phyloP scores from a whole-genome alignment of 2,329 filamentous ascomycete genomes.

The Beauveria asiatica region DNA sequence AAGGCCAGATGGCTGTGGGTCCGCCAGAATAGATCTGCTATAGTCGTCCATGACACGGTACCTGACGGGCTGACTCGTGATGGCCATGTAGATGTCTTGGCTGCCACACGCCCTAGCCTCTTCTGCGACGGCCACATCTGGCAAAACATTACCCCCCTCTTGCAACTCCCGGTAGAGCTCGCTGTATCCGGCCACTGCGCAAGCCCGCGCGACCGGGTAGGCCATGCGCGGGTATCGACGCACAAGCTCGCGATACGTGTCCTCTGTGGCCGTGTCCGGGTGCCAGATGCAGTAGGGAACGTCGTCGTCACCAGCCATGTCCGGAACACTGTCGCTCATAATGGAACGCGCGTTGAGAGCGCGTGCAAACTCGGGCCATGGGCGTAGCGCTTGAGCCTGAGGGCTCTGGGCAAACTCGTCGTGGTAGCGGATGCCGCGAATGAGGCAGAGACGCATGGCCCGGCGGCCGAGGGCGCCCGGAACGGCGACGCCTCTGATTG shows the following conservation, averaged over 20 bases:
- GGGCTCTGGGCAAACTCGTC: not conserved
- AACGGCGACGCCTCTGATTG: not conserved
- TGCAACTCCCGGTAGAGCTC: slow-evolving; percentile 26
- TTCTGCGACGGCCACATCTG: slow-evolving; percentile 31
- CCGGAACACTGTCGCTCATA: slow-evolving; percentile 27
- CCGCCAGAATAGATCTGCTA: slow-evolving; percentile 14
- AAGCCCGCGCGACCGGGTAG: slow-evolving; percentile 30
- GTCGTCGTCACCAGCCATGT: slow-evolving; percentile 13
- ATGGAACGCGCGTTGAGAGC: slow-evolving; percentile 23
- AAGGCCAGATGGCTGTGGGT: slow-evolving; percentile 5
- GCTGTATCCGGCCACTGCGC: slow-evolving; percentile 29
- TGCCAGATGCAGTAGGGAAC: slow-evolving; percentile 32
- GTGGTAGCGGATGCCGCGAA: not conserved
- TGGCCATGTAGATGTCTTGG: slow-evolving; percentile 22
- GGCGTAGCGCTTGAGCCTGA: not conserved
- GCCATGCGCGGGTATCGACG: slow-evolving; percentile 23
- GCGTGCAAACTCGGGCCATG: not conserved
- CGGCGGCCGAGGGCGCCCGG: not conserved
- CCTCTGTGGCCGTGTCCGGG: slow-evolving; percentile 26
- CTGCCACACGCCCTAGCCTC: slow-evolving; percentile 20
- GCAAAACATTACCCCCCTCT: slow-evolving; percentile 17
- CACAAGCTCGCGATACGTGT: slow-evolving; percentile 26
- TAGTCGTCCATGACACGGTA: slow-evolving; percentile 30
- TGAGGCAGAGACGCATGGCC: not conserved
- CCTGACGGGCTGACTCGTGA: slow-evolving; percentile 20